Conservation (phyloP, 2,329 filamentous ascomycete species). For the Didymella exigua region DNA sequence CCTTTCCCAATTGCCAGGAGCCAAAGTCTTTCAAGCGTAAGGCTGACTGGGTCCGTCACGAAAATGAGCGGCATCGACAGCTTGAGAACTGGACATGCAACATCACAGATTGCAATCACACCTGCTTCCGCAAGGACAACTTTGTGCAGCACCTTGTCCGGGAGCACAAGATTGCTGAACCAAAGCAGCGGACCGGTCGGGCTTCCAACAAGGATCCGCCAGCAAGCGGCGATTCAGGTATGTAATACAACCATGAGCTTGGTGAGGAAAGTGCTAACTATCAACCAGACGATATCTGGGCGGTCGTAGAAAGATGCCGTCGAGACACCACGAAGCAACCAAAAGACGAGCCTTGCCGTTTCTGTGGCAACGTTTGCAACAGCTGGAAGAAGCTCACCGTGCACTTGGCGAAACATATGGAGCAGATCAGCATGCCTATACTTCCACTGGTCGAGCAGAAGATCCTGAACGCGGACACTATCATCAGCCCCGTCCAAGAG, state of each 20-base stretch:
- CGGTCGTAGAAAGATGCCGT: slow-evolving; percentile 78
- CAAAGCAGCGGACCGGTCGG: slow-evolving; percentile 71
- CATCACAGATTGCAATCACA: slow-evolving; percentile 78
- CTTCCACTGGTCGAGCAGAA: slow-evolving; percentile 56
- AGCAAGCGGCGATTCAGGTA: slow-evolving; percentile 35
- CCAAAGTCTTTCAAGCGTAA: slow-evolving; percentile 94
- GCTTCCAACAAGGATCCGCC: slow-evolving; percentile 47
- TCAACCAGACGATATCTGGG: slow-evolving; percentile 68
- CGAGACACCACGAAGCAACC: slow-evolving; percentile 69
- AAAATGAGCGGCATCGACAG: slow-evolving; percentile 88
- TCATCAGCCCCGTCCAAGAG: slow-evolving; percentile 48
- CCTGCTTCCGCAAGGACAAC: slow-evolving; percentile 87
- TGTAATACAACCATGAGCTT: neutral
- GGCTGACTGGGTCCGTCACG: slow-evolving; percentile 93
- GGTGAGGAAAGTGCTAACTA: slow-evolving; percentile 18
- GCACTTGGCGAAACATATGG: slow-evolving; percentile 94
- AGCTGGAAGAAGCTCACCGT: slow-evolving; percentile 94
- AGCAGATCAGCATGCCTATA: slow-evolving; percentile 84
- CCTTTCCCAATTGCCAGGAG: slow-evolving; percentile 80
- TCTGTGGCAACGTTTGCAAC: slow-evolving; percentile 79
- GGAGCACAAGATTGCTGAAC: slow-evolving; percentile 85
- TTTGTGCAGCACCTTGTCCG: slow-evolving; percentile 91
- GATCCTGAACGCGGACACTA: slow-evolving; percentile 45
- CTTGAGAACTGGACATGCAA: slow-evolving; percentile 91
- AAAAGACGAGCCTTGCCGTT: slow-evolving; percentile 80